A percentile compares a stretch with the other conserved stretches of the same genome.
Conservation (phyloP, 2,329 filamentous ascomycete genomes). For the Cladophialophora yegresii region DNA sequence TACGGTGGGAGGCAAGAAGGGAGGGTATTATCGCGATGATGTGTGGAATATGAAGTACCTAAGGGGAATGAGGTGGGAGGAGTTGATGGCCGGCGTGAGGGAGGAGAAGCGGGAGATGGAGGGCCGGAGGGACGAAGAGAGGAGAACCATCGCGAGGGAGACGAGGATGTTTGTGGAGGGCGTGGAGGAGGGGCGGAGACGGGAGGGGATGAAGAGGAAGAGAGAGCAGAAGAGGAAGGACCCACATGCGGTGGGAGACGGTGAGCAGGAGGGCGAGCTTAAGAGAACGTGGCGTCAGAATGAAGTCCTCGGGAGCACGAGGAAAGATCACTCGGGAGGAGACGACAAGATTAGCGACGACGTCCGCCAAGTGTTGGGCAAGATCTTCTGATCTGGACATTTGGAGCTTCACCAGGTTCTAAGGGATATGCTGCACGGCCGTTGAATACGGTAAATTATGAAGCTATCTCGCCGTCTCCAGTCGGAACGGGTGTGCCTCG, state of each 20-base stretch:
- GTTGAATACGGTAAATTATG: not conserved
- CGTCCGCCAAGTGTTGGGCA: conserved; percentile 49
- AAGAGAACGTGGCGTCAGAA: conserved; percentile 48
- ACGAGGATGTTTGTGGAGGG: conserved; percentile 49
- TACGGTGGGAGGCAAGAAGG: conserved; percentile 49
- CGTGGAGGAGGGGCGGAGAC: conserved; percentile 40
- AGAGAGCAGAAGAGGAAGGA: conserved; percentile 45
- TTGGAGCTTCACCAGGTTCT: not conserved
- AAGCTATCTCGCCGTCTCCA: conserved; percentile 9
- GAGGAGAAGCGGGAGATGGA: conserved; percentile 48
- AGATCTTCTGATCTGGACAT: conserved; percentile 46
- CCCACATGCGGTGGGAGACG: conserved; percentile 29
- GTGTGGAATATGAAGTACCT: conserved; percentile 53
- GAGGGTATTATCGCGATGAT: conserved; percentile 51
- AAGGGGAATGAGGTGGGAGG: conserved; percentile 47
- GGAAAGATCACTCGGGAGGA: conserved; percentile 36
- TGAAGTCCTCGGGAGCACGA: conserved; percentile 40
- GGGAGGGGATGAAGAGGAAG: conserved; percentile 50
- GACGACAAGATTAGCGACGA: conserved; percentile 41
- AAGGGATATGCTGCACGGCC: not conserved
- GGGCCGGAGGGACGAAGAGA: conserved; percentile 46
- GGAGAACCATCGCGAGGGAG: conserved; percentile 47
- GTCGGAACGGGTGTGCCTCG: conserved; percentile 34
- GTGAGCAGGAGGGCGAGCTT: conserved; percentile 24
- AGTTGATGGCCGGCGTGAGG: conserved; percentile 50